Conservation (phyloP, 768 basidiomycete genomes). For the Calocybe gangraenosa region DNA sequence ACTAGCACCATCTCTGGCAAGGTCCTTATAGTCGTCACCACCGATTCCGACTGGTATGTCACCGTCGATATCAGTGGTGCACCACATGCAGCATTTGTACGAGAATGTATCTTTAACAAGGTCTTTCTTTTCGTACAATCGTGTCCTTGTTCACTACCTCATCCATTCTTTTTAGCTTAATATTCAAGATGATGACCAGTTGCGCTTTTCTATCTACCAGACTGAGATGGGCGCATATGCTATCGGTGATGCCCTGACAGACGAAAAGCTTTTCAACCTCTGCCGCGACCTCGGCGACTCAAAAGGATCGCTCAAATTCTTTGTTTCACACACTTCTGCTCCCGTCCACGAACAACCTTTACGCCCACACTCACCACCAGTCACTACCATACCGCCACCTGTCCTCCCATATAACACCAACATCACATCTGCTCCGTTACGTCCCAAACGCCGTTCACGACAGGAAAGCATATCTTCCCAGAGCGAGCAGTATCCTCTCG, state of each 20-base stretch:
- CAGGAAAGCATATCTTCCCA: constrained; percentile 71
- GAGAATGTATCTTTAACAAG: constrained; percentile 79
- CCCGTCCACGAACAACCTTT: constrained; percentile 50
- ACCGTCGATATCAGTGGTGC: constrained; percentile 70
- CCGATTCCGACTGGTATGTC: constrained; percentile 72
- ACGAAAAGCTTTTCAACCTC: constrained; percentile 67
- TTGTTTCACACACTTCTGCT: constrained; percentile 66
- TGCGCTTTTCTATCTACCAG: constrained; percentile 74
- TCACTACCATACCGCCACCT: constrained; percentile 26
- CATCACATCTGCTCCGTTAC: constrained; percentile 36
- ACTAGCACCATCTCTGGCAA: constrained; percentile 30
- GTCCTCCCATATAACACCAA: constrained; percentile 32
- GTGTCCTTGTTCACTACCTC: constrained; percentile 7
- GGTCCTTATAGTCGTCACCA: constrained; percentile 64
- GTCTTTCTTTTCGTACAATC: constrained; percentile 33
- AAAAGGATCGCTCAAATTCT: constrained; percentile 79
- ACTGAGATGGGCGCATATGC: constrained; percentile 83
- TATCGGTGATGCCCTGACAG: constrained; percentile 66
- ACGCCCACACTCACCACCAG: constrained; percentile 29
- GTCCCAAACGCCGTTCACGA: constrained; percentile 48
- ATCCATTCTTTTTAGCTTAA: constrained; percentile 46
- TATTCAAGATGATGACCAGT: constrained; percentile 74
- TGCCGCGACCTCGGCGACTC: constrained; percentile 72
- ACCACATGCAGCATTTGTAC: constrained; percentile 61
- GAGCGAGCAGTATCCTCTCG: constrained; percentile 52